phyloP scores from a whole-genome alignment of 345 rosid genomes.

The Combretum micranthum region DNA sequence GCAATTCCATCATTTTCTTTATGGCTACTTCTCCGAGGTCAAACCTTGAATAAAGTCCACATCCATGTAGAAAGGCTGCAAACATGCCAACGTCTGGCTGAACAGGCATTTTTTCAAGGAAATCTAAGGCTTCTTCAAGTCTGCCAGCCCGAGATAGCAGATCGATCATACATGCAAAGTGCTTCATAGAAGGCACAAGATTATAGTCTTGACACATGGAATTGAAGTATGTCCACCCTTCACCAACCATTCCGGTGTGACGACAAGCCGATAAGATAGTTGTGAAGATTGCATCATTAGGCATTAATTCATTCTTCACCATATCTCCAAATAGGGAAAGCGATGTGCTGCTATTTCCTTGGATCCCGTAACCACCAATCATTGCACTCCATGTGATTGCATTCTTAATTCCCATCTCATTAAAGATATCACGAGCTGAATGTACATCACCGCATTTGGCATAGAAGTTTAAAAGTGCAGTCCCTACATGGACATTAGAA shows the following conservation, averaged over 20 bases:
- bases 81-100: conserved; percentile 50
- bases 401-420: conserved; percentile 47
- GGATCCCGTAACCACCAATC: conserved; percentile 76
- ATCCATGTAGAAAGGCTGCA: conserved; percentile 87
- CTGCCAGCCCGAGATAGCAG: conserved; percentile 82
- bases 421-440: conserved; percentile 59
- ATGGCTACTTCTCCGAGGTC: conserved; percentile 73
- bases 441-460: conserved; percentile 68
- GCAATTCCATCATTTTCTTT: conserved; percentile 50
- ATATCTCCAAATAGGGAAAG: conserved; percentile 50
- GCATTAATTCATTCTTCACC: conserved; percentile 46
- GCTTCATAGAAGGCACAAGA: conserved; percentile 62
- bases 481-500: conserved; percentile 58
- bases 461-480: conserved; percentile 77
- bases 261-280: conserved; percentile 68
- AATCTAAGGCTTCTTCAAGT: conserved; percentile 71
- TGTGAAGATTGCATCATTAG: conserved; percentile 66
- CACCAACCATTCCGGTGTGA: conserved; percentile 71
- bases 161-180: conserved; percentile 76
- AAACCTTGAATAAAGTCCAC: conserved; percentile 73
- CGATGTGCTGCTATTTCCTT: conserved; percentile 43
- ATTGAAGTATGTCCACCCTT: conserved; percentile 62
- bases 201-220: conserved; percentile 58
- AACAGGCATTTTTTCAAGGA: conserved; percentile 63
- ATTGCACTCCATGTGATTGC: conserved; percentile 80